Percentiles rank a stretch among this genome's conserved stretches.
phyloP scores from a whole-genome alignment of 2,329 filamentous ascomycete species.

The Trichoderma atroviride region DNA sequence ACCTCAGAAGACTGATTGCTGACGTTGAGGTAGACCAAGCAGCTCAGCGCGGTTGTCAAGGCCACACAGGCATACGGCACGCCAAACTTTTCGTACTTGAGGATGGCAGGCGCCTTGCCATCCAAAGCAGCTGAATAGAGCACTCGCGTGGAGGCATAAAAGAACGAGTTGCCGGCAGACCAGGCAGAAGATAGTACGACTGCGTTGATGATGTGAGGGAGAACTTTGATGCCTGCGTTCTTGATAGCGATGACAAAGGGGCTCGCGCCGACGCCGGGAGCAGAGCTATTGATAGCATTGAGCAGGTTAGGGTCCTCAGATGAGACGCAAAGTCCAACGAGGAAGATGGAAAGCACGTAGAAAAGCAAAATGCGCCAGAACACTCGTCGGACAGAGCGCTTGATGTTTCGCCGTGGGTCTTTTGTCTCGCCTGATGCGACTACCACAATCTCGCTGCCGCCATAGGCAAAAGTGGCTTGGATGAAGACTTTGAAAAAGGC shows the following conservation, averaged over 20 bases:
- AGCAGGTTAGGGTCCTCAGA: slow-evolving; percentile 42
- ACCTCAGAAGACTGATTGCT: slow-evolving; percentile 61
- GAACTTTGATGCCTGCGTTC: slow-evolving; percentile 49
- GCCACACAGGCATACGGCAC: slow-evolving; percentile 39
- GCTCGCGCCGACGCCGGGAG: slow-evolving; percentile 48
- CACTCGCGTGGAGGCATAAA: slow-evolving; percentile 54
- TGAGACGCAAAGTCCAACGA: slow-evolving; percentile 43
- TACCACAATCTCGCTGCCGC: slow-evolving; percentile 46
- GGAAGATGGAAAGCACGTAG: slow-evolving; percentile 43
- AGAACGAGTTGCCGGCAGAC: slow-evolving; percentile 60
- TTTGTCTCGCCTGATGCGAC: slow-evolving; percentile 44
- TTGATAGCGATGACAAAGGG: slow-evolving; percentile 62
- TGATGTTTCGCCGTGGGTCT: slow-evolving; percentile 41
- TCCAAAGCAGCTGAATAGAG: slow-evolving; percentile 52
- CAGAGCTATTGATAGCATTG: slow-evolving; percentile 53
- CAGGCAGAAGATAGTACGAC: slow-evolving; percentile 61
- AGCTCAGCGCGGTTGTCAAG: slow-evolving; percentile 55
- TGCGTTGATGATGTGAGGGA: slow-evolving; percentile 58
- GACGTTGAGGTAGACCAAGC: slow-evolving; percentile 65
- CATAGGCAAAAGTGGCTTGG: slow-evolving; percentile 52
- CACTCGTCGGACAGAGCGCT: slow-evolving; percentile 39
- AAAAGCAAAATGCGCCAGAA: slow-evolving; percentile 44
- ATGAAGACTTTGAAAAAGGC: slow-evolving; percentile 51
- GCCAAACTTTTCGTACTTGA: slow-evolving; percentile 36
- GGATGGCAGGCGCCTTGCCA: slow-evolving; percentile 46